These are phyloP conservation scores for Ensete glaucum DNA, from an alignment of 176 grass and related monocot genomes.

Conservation along the genomic window DNA sequence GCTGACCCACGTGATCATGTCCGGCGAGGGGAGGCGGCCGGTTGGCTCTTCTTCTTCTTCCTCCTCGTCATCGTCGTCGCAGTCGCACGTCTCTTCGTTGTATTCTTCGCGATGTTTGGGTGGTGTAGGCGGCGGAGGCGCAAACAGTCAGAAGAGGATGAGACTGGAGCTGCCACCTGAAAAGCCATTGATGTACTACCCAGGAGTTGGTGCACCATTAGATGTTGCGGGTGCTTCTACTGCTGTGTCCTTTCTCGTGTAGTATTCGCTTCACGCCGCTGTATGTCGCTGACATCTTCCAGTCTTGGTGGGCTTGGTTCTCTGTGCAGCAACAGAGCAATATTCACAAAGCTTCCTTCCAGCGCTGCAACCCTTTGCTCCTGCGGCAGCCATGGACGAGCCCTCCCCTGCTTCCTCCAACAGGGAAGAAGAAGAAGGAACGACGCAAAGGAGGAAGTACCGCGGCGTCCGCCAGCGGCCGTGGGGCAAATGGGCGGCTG, in stretches of 20 bases:
- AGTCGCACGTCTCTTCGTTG: neutral
- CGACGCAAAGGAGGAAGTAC: constrained; percentile 39
- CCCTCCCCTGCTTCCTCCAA: constrained; percentile 27
- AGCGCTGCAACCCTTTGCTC: neutral
- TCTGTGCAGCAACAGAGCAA: neutral
- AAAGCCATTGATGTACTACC: no score
- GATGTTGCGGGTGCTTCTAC: no score
- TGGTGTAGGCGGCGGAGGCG: no score
- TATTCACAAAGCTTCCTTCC: neutral
- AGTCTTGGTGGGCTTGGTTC: neutral
- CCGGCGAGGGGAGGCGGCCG: no score
- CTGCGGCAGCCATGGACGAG: constrained; percentile 32
- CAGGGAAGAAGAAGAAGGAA: constrained; percentile 6
- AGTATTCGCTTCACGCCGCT: no score
- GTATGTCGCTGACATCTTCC: neutral
- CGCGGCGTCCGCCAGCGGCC: constrained; percentile 93
- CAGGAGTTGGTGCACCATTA: no score
- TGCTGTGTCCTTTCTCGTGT: no score
- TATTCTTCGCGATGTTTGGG: no score
- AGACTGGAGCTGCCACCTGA: neutral
- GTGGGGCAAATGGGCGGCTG: constrained; percentile 98
- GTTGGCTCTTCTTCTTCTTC: no score
- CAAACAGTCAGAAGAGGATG: neutral
- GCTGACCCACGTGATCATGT: no score
- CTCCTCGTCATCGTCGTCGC: neutral